Percentiles rank a stretch among this genome's conserved stretches.
Conservation (phyloP, 805 yeast species). For the Zygotorulaspora chibaensis region DNA sequence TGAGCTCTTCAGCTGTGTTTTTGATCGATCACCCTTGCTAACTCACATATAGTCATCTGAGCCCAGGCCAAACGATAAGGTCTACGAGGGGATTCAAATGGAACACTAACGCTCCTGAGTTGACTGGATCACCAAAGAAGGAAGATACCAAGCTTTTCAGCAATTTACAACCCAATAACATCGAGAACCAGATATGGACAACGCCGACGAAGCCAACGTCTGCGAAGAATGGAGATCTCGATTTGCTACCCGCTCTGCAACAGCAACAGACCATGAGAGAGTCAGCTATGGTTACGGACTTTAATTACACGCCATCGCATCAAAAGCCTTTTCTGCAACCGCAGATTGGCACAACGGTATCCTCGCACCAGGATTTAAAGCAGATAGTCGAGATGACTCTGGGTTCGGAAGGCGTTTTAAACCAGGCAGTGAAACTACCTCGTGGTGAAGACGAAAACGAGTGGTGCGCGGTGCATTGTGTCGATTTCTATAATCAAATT, state of each 20-base stretch:
- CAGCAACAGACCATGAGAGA: constrained; percentile 12
- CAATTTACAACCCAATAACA: constrained; percentile 8
- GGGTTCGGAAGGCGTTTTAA: constrained; percentile 86
- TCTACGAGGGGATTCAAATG: constrained; percentile 46
- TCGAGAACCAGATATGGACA: constrained; percentile 10
- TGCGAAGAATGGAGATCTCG: constrained; percentile 1
- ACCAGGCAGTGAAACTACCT: constrained; percentile 91
- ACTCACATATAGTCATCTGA: constrained; percentile 34
- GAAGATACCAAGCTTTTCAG: constrained; percentile 1
- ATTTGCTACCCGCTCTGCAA: constrained; percentile 6
- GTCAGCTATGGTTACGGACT: constrained; percentile 27
- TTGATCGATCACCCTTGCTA: constrained; percentile 4
- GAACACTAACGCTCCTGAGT: constrained; percentile 24
- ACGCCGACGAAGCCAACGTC: constrained; percentile 12
- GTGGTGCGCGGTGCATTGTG: constrained; percentile 98
- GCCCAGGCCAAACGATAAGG: constrained; percentile 45
- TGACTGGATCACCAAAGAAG: constrained; percentile 6
- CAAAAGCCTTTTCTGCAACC: constrained; percentile 34
- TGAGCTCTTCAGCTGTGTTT: background rate
- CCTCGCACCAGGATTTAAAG: constrained; percentile 69
- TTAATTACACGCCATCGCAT: constrained; percentile 37
- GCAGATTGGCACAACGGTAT: constrained; percentile 37
- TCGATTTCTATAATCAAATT: constrained; percentile 91
- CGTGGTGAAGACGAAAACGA: constrained; percentile 87
- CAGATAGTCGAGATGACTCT: constrained; percentile 91